Percentiles rank a stretch among this genome's conserved stretches.
Evolutionary conservation across 1,284 basidiomycete genomes (phyloP).

Genomic region (Ganoderma multipileum): DNA sequence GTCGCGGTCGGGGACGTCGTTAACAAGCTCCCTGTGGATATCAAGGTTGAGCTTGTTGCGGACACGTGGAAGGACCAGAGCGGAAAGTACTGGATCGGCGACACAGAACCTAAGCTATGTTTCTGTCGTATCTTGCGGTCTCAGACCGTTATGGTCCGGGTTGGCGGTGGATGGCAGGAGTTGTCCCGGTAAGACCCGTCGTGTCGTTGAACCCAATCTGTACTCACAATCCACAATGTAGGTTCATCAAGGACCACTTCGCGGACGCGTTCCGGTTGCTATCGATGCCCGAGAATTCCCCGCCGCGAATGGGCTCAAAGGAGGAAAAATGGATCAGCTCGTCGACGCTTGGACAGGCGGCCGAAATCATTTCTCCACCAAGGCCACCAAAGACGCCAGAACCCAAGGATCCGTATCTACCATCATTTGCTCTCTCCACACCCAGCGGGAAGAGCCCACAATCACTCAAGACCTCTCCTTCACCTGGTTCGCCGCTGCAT

Average conservation of each 20-base stretch:
- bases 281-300: constrained; percentile 52
- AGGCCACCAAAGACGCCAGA: constrained; percentile 71
- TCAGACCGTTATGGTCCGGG: constrained; percentile 93
- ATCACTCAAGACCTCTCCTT: constrained; percentile 51
- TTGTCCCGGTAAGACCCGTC: constrained; percentile 74
- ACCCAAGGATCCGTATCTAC: constrained; percentile 53
- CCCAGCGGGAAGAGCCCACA: constrained; percentile 53
- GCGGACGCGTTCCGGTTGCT: constrained; percentile 78
- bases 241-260: constrained; percentile 88
- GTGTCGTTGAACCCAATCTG: not conserved
- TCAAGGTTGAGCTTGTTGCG: constrained; percentile 84
- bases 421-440: constrained; percentile 57
- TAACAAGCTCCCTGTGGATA: constrained; percentile 86
- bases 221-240: constrained; percentile 37
- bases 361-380: constrained; percentile 50
- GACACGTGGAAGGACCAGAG: constrained; percentile 90
- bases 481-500: constrained; percentile 57
- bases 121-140: constrained; percentile 93
- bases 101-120: constrained; percentile 85
- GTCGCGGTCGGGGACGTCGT: constrained; percentile 91
- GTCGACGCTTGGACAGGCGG: constrained; percentile 65
- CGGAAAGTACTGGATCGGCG: constrained; percentile 95
- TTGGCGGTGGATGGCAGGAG: constrained; percentile 94
- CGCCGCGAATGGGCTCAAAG: constrained; percentile 54
- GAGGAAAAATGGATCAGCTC: constrained; percentile 87